Conservation (phyloP, 139 green algal species). For the Asterochloris sp. region DNA sequence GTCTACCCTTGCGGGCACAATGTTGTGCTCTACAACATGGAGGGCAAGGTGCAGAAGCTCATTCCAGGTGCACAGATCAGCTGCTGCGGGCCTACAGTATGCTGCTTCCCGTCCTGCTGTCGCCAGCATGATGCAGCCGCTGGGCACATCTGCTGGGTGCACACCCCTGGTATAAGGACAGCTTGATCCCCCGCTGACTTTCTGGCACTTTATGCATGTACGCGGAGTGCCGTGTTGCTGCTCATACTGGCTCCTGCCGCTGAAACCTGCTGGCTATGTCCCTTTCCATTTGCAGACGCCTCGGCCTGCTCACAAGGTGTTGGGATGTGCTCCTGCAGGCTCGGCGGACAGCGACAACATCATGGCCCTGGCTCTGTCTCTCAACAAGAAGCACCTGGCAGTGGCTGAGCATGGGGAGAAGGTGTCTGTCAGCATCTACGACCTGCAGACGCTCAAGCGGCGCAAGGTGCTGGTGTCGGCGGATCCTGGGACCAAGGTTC, state of each 20-base stretch:
- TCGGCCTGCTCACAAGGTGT: background rate
- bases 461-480: slow-evolving; percentile 72
- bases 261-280: no score
- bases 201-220: background rate
- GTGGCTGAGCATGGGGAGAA: slow-evolving; percentile 78
- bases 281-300: background rate
- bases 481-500: slow-evolving; percentile 68
- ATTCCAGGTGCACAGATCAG: slow-evolving; percentile 36
- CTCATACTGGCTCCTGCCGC: background rate
- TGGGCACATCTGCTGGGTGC: background rate
- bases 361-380: slow-evolving; percentile 65
- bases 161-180: no score
- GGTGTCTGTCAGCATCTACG: slow-evolving; percentile 73
- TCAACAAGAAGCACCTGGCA: slow-evolving; percentile 69
- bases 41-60: slow-evolving; percentile 62
- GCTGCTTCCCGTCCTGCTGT: no score
- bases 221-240: background rate
- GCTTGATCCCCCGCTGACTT: background rate
- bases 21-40: slow-evolving; percentile 70
- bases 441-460: slow-evolving; percentile 84
- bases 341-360: slow-evolving; percentile 67
- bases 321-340: background rate
- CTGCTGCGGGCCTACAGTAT: no score
- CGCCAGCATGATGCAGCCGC: no score
- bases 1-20: slow-evolving; percentile 77